Base-by-base conservation (phyloP, 768 basidiomycete species). In the Rhizopogon rudus region DNA sequence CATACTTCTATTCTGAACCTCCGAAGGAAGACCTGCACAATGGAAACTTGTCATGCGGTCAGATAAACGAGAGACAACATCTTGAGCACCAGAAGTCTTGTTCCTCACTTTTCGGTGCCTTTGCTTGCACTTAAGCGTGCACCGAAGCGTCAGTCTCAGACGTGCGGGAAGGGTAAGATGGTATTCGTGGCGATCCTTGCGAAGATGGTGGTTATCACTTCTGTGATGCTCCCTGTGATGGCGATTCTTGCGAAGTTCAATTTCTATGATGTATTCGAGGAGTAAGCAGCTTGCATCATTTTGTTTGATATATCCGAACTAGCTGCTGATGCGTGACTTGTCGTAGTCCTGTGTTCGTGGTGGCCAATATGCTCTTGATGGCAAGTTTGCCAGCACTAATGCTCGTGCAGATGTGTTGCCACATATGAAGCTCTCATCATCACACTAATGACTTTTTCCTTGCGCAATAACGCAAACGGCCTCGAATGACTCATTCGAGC, bases 131-230 rank as follows among this genome's bases (percentile, higher is more conserved):
- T 73, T 56, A 67, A 66, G 46, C 17, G 22, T 7, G 17, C 3
- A 20, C n/a, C 31, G 6, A 31, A 48, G 13, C 10, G 31, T 6
- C 40, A 41, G 35, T 16, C 13, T 9, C 50, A 22, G 13, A 25
- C n/a, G 48, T 75, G 77, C 1, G 92, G 92, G 3, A 93, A 97
- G 77, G 84, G 85, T 29, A 82, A 78, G 66, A 94, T 94, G 2
- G 83, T 98, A 14, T 66, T 87, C n/a, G 80, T 98, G 13, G 82
- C 92, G 2, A 82, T 98, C n/a, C 40, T 87, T 13, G 80, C 88
- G 43, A 75, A 95, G 61, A 98, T 98, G 96, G 66, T 98, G 29
- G 66, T 98, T 58, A 88, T 90, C 5, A 94, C 95, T 1, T 42
- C 86, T 44, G 42, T 93, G 2, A 71, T 96, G 41, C 74, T 96